A percentile compares a stretch with the other conserved stretches of the same genome.
Conservation (phyloP, 352 stramenopile genomes). For the Peronospora belbahrii region DNA sequence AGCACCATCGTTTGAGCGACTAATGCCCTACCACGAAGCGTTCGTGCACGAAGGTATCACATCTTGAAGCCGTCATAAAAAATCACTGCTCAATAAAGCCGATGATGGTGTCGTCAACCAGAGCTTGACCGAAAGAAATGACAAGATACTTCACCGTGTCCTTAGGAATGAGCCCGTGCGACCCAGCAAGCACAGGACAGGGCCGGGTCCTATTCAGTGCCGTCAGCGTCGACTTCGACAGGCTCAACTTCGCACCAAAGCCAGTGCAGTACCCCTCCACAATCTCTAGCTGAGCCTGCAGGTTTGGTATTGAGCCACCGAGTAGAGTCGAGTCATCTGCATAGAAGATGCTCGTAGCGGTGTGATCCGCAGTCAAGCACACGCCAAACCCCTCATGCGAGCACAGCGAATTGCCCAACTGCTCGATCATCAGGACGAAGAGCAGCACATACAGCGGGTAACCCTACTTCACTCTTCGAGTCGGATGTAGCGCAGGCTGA, state of each 20-base stretch:
- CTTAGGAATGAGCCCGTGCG: too few relatives aligned
- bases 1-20: conserved; percentile 4
- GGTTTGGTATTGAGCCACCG: background rate
- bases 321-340: conserved; percentile 2
- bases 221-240: background rate
- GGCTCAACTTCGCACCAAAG: background rate
- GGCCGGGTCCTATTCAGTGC: background rate
- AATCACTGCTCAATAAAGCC: background rate
- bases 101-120: background rate
- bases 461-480: background rate
- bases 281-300: background rate
- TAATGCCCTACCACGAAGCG: background rate
- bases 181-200: background rate
- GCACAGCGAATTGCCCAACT: background rate
- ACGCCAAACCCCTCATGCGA: background rate
- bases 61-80: background rate
- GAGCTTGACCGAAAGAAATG: conserved; percentile 1
- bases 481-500: background rate
- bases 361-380: background rate
- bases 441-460: background rate
- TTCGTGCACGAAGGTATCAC: conserved; percentile 1
- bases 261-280: background rate
- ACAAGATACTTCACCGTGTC: background rate
- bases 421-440: background rate
- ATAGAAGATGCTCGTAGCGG: background rate